Conservation (phyloP, 257 asterid genomes). For the Solanum peruvianum region DNA sequence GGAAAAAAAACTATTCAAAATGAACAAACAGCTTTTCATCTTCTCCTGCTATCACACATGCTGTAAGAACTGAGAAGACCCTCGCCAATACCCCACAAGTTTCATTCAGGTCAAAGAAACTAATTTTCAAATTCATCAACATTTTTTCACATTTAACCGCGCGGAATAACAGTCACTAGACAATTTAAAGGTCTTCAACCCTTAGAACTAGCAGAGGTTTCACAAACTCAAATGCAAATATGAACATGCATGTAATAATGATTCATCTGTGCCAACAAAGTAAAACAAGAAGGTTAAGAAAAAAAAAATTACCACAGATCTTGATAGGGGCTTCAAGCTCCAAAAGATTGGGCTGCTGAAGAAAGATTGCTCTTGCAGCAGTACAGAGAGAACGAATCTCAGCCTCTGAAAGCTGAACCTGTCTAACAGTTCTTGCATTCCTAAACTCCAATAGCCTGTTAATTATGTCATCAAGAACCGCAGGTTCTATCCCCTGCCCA, state of each 20-base stretch:
- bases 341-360: constrained; percentile 73
- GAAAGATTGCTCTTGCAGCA: constrained; percentile 55
- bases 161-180: not conserved
- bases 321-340: constrained; percentile 90
- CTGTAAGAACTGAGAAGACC: not conserved
- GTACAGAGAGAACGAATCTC: constrained; percentile 69
- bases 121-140: not conserved
- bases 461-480: constrained; percentile 59
- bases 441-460: constrained; percentile 58
- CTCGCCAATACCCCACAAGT: not conserved
- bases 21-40: not conserved
- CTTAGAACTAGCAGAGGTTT: not conserved
- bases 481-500: constrained; percentile 58
- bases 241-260: not conserved
- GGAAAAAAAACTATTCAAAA: not conserved
- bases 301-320: constrained; percentile 51
- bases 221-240: not conserved
- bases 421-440: constrained; percentile 57
- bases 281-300: not conserved
- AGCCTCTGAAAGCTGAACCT: constrained; percentile 69
- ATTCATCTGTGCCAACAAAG: not conserved
- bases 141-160: not conserved
- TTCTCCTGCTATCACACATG: not conserved
- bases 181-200: not conserved
- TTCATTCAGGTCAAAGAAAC: not conserved